Evolutionary conservation across 164 flowering plant genomes (phyloP), one percentile per base, ranked within the genome.

Genomic region (Tetracentron sinense): DNA sequence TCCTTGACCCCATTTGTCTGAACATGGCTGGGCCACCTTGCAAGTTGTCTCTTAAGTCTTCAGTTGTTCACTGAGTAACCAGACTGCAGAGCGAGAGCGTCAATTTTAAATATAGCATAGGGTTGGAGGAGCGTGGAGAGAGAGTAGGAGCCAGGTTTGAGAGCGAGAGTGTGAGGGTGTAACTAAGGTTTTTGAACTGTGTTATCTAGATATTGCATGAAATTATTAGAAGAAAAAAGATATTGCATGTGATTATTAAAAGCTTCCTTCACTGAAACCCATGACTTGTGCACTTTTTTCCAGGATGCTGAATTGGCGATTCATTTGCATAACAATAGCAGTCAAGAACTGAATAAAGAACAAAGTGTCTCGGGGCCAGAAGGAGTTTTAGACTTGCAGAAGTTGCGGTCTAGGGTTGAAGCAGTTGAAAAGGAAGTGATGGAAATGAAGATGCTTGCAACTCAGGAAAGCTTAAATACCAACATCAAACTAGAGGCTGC

Each of bases 331-430:
- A 58, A 58, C 53, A 69, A 31, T 28, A 68, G 38, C 63, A n/a
- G 28, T 61, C 42, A 62, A 52, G 75, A 65, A 54, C 56, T 44
- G 16, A 19, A 19, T 38, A 79, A 72, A 14, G 67, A 59, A 42
- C 64, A 44, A 31, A 54, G 58, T 29, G 42, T 29, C 28, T 3
- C 14, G 6, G 15, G 44, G 25, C 47, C 69, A 42, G 74, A 67
- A 56, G 81, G 77, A 60, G 68, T 83, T 51, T 63, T 67, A 26
- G 82, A 79, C 65, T 74, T 94, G 79, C 81, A 72, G 74, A 74
- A 75, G 62, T 67, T 91, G 72, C 81, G 76, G 59, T 54, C 49
- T 27, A 71, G 69, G 71, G 61, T 82, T 49, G 63, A 69, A 72
- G 79, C 76, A 6, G 63, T 82, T 63, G 87, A 73, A 51, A 64